Conservation (phyloP, 1,284 basidiomycete species). For the Tylopilus sp. region DNA sequence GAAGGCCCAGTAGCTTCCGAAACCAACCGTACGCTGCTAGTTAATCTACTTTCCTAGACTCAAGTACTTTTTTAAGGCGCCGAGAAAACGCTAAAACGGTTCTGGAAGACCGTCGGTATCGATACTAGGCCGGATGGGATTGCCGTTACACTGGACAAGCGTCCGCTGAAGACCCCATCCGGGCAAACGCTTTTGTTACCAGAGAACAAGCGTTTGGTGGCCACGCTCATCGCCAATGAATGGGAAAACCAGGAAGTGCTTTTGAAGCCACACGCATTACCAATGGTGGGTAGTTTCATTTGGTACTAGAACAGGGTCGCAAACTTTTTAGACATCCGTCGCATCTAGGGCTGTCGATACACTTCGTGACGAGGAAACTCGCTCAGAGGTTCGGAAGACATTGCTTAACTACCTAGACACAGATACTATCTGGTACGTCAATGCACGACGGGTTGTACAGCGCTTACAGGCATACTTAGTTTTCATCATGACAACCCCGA, state of each 20-base stretch:
- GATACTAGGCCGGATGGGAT: constrained; percentile 57
- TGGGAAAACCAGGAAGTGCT: constrained; percentile 92
- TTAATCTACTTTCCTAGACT: constrained; percentile 4
- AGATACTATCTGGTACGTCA: constrained; percentile 85
- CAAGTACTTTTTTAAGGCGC: constrained; percentile 55
- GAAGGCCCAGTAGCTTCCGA: constrained; percentile 49
- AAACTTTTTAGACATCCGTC: constrained; percentile 66
- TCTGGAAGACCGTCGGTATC: constrained; percentile 87
- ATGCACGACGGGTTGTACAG: background rate
- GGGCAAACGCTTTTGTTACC: constrained; percentile 78
- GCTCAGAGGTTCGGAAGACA: constrained; percentile 65
- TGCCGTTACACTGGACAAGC: constrained; percentile 78
- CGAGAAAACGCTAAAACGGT: constrained; percentile 79
- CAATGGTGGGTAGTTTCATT: constrained; percentile 61
- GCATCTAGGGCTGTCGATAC: constrained; percentile 87
- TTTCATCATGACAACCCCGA: constrained; percentile 81
- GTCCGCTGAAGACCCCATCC: constrained; percentile 83
- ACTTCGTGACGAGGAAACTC: constrained; percentile 54
- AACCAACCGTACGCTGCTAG: constrained; percentile 48
- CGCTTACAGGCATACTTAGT: constrained; percentile 39
- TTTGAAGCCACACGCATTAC: constrained; percentile 87
- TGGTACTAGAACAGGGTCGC: background rate
- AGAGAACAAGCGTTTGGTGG: constrained; percentile 64
- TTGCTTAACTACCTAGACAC: constrained; percentile 90
- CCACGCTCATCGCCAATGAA: constrained; percentile 87